Base-by-base conservation (phyloP, 176 grass and related monocot genomes). In the Cenchrus fungigraminus region DNA sequence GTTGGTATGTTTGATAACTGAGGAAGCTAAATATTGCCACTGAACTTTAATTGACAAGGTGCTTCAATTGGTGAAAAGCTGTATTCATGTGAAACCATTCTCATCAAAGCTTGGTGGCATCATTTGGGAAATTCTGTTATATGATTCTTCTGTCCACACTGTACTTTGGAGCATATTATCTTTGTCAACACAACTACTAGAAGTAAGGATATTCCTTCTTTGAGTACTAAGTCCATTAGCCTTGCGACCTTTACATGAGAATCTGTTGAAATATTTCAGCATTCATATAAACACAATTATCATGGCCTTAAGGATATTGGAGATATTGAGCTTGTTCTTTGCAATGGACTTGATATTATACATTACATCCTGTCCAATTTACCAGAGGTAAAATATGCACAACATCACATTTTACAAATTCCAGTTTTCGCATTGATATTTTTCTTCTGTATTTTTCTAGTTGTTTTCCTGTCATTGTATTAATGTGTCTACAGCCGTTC, bases 141-240 rank as follows among this genome's bases (percentile, higher is more conserved):
- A 87, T 91, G 93, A 98, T 88, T 92, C 87, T 60, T 95, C 96
- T 58, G 68, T 95, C n/a, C 91, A 92, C 28, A 92, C 65, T 84
- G 74, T 92, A 66, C 81, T 98, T 74, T 95, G 87, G 85, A 83
- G 72, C 45, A 78, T 89, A 84, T 31, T 98, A 69, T 88, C 84
- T 10, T 79, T 81, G 46, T 90, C 89, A 55, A 87, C 77, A 16
- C 88, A 90, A 85, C 44, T 89, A 73, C 72, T 95, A 76, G 77
- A 92, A 85, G 89, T 94, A 91, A 91, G 82, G 72, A 70, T 74
- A 28, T 55, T 57, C 12, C 76, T 76, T 74, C 58, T 52, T 79
- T 75, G 46, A 81, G 34, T 73, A 32, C 61, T 10, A 54, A 83
- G 40, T 63, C 74, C 67, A 72, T 88, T 77, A 69, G 52, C 76